These are phyloP conservation scores for Penicillium sp. DNA, from an alignment of 2,329 filamentous ascomycete species.

Conservation along the genomic window DNA sequence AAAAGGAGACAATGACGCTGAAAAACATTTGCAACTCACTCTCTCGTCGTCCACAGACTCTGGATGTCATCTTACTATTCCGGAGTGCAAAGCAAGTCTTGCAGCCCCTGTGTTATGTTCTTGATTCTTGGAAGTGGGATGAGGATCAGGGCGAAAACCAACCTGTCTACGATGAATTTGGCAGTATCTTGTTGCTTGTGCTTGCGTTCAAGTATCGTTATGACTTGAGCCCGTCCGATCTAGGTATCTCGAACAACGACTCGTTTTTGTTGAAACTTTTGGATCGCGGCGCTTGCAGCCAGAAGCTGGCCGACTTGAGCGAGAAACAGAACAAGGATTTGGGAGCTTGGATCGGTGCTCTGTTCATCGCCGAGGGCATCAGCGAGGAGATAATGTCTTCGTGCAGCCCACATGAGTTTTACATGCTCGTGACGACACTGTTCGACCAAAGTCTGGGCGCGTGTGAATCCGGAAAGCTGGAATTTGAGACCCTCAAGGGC, in stretches of 20 bases:
- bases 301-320: slow-evolving; percentile 53
- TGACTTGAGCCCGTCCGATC: slow-evolving; percentile 52
- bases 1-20: slow-evolving; percentile 64
- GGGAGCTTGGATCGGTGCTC: slow-evolving; percentile 60
- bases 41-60: slow-evolving; percentile 54
- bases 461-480: slow-evolving; percentile 56
- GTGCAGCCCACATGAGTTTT: slow-evolving; percentile 66
- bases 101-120: slow-evolving; percentile 58
- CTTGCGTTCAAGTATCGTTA: slow-evolving; percentile 61
- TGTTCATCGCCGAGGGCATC: slow-evolving; percentile 64
- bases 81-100: slow-evolving; percentile 58
- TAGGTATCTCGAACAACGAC: slow-evolving; percentile 52
- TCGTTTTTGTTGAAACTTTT: slow-evolving; percentile 60
- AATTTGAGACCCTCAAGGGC: slow-evolving; percentile 60
- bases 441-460: slow-evolving; percentile 63
- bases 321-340: slow-evolving; percentile 60
- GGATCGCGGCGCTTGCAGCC: slow-evolving; percentile 47
- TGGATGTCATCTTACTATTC: slow-evolving; percentile 64
- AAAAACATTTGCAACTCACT: slow-evolving; percentile 62
- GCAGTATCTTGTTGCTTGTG: slow-evolving; percentile 60
- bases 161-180: slow-evolving; percentile 67
- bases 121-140: slow-evolving; percentile 66
- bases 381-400: slow-evolving; percentile 65
- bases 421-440: slow-evolving; percentile 61
- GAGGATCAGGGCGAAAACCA: slow-evolving; percentile 66